These are phyloP conservation scores for Orychophragmus violaceus DNA, from an alignment of 345 rosid species.

Conservation along the genomic window DNA sequence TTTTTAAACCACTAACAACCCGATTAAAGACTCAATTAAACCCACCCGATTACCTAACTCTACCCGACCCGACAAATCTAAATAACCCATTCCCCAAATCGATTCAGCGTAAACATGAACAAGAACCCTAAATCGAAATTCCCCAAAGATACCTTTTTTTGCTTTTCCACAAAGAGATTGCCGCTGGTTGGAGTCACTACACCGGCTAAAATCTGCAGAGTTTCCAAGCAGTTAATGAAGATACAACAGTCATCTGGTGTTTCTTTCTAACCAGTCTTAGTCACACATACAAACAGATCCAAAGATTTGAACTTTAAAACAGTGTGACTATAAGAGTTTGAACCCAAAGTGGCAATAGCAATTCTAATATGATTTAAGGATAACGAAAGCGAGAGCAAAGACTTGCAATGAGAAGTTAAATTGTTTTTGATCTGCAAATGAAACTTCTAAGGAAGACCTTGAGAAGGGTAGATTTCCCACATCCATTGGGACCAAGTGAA, in stretches of 20 bases:
- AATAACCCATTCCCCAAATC: too few species aligned
- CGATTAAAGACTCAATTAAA: too few species aligned
- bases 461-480: constrained; percentile 94
- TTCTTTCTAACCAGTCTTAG: neutral
- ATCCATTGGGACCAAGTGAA: constrained; percentile 98
- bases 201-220: constrained; percentile 80
- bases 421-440: too few species aligned
- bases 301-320: neutral
- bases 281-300: constrained; percentile 3
- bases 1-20: too few species aligned
- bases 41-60: too few species aligned
- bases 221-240: neutral
- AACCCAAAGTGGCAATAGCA: neutral
- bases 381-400: neutral
- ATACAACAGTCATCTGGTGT: too few species aligned
- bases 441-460: constrained; percentile 65
- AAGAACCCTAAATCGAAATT: too few species aligned
- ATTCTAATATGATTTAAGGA: too few species aligned
- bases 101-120: too few species aligned
- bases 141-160: too few species aligned
- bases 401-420: neutral
- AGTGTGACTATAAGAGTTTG: neutral
- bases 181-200: constrained; percentile 69
- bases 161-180: constrained; percentile 46
- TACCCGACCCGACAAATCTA: too few species aligned